Base-by-base conservation (phyloP, 805 yeast species). In the Wickerhamomyces bisporus region DNA sequence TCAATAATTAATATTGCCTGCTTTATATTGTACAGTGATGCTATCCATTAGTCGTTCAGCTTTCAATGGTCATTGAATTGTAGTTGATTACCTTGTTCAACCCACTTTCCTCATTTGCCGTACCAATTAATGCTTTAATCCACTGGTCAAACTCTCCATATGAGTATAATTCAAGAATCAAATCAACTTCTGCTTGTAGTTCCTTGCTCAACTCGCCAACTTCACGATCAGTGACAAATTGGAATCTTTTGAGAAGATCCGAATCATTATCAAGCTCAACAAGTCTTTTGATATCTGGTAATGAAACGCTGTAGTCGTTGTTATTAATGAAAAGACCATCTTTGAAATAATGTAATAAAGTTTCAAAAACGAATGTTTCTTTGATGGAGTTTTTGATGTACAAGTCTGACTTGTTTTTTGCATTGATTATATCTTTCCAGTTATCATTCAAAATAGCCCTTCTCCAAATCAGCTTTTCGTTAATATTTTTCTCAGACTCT, bases 381-480 rank as follows among this genome's bases (percentile, higher is more conserved):
- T 60, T 65, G 3, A 71, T 55, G 36, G 57, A 61, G 17, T 58
- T 55, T 49, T 65, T 65, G 26, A 64, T 55, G 39, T 51, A 63
- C 27, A 70, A 73, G 34, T 69, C 74, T 2, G 70, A 57, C 35
- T 67, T 61, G 34, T 56, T 59, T 38, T 66, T 60, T 6, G 62
- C 51, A 25, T 56, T 42, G 6, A 58, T 53, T 12, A 75, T 56
- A 15, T 57, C 51, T 6, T 53, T 43, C 81, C 85, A 77, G 44
- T 75, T 67, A 45, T 81, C 83, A 43, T 48, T 57, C 33, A 64
- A 59, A 17, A 84, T 58, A 32, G 81, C 64, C 44, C 88, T 64
- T 45, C 74, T 67, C 87, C 89, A 83, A 0, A 80, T 58, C 8
- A 66, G 45, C 8, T 60, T 57, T 31, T 61, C 65, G 32, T 59